Evolutionary conservation across 345 rosid species (phyloP), one percentile per base, ranked within the genome.

Genomic region (Orychophragmus violaceus): DNA sequence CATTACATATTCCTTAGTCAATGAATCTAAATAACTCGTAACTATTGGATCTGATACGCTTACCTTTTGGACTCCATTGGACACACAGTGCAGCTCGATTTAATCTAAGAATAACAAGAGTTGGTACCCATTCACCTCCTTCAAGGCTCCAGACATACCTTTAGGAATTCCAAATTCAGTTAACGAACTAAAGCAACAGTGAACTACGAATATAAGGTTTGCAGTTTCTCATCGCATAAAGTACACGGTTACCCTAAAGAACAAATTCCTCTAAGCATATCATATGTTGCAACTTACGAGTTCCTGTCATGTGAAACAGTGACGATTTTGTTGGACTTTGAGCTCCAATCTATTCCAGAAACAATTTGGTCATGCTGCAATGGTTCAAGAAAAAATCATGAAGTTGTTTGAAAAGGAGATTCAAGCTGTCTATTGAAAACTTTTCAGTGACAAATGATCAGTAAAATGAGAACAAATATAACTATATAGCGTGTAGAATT

Each of bases 61-160:
- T 85, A 90, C 99, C 99, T 83, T 69, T 84, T 56, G 97, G 97
- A 70, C 97, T 87, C 99, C 97, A 94, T 50, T 85, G 87, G 65
- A 87, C 95, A 68, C 99, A 94, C 35, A 94, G 91, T 5, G 97
- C 99, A 50, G 97, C 97, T 66, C 93, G 99, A 75, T 94, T 94
- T 65, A 90, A 87, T 82, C 99, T 82, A 62, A 94, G 99, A 66
- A 94, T 90, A 69, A 94, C 99, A 64, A 94, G 91, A 60, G 95
- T 94, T 12, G 99, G 93, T 27, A 88, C 83, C 99, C 99, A 90
- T 62, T 85, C 97, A 12, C 82, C 49, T 25, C 96, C 97, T 84
- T 90, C 97, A 14, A 74, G 78, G 79, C 79, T 94, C 97, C 99
- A 94, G 8, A 94, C 96, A 42, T 90, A 90, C 76, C 99, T 94